Conservation (phyloP, 2,329 filamentous ascomycete species). For the Capronia coronata region DNA sequence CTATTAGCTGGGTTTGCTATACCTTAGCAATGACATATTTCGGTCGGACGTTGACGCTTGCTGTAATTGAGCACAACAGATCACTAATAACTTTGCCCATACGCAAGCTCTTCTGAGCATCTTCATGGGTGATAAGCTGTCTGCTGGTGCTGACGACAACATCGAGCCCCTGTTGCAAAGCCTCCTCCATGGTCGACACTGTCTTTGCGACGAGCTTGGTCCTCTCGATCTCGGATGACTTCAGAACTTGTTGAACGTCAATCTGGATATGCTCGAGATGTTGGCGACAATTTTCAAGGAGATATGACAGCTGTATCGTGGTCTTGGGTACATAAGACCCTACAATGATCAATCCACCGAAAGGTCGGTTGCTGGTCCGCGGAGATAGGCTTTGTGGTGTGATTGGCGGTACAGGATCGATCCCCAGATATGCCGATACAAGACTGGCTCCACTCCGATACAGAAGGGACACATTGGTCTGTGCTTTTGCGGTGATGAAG, state of each 20-base stretch:
- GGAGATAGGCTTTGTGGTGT: slow-evolving; percentile 40
- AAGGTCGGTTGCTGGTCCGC: slow-evolving; percentile 18
- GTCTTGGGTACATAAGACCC: slow-evolving; percentile 57
- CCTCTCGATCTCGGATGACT: slow-evolving; percentile 28
- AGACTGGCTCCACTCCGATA: slow-evolving; percentile 45
- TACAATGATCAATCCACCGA: slow-evolving; percentile 50
- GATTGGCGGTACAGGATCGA: slow-evolving; percentile 47
- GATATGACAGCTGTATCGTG: slow-evolving; percentile 47
- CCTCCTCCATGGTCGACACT: slow-evolving; percentile 34
- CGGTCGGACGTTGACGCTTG: slow-evolving; percentile 43
- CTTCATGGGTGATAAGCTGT: slow-evolving; percentile 44
- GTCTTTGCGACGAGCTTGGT: slow-evolving; percentile 32
- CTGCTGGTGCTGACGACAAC: slow-evolving; percentile 56
- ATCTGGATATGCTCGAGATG: slow-evolving; percentile 44
- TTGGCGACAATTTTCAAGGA: slow-evolving; percentile 39
- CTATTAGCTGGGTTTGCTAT: too few species aligned
- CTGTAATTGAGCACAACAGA: slow-evolving; percentile 47
- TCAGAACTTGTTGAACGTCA: slow-evolving; percentile 45
- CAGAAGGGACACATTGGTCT: slow-evolving; percentile 39
- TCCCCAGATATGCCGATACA: slow-evolving; percentile 48
- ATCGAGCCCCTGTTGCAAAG: slow-evolving; percentile 43
- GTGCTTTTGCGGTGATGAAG: slow-evolving; percentile 35
- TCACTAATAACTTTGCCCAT: slow-evolving; percentile 50
- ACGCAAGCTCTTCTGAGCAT: slow-evolving; percentile 48
- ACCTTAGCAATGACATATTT: slow-evolving; percentile 55